Evolutionary conservation across 768 basidiomycete species (phyloP).

Genomic region (Lactarius evosmus): DNA sequence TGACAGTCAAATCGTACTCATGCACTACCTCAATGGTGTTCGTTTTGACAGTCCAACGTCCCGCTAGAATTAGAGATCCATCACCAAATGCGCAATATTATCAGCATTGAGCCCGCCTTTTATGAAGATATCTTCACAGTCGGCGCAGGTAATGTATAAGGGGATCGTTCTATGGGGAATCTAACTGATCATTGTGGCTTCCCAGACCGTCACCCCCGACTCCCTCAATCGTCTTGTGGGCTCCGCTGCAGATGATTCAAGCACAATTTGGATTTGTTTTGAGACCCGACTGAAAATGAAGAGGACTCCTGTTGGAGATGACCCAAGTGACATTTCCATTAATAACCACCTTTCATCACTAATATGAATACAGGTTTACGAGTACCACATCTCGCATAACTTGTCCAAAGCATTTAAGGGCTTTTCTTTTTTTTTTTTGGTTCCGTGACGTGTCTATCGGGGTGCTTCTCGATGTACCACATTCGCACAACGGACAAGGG

Average conservation of each 20-base stretch:
- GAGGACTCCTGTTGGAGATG: constrained; percentile 97
- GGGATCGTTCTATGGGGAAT: neutral
- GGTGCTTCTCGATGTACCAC: constrained; percentile 94
- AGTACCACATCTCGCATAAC: constrained; percentile 94
- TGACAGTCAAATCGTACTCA: constrained; percentile 85
- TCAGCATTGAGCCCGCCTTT: constrained; percentile 94
- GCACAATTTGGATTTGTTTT: constrained; percentile 90
- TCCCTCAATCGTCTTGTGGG: constrained; percentile 92
- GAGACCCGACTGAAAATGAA: constrained; percentile 92
- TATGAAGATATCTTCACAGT: constrained; percentile 98
- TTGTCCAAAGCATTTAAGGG: constrained; percentile 92
- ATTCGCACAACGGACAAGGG: constrained; percentile 95
- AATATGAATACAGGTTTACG: constrained; percentile 56
- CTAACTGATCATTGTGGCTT: constrained; percentile 8
- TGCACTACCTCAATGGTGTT: constrained; percentile 91
- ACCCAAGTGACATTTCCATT: constrained; percentile 57
- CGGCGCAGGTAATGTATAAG: constrained; percentile 86
- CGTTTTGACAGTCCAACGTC: constrained; percentile 95
- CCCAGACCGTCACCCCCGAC: constrained; percentile 81
- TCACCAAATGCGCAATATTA: constrained; percentile 97
- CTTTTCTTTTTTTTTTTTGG: too few species aligned
- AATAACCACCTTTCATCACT: neutral
- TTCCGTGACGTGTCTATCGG: constrained; percentile 92
- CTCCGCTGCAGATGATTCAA: constrained; percentile 78
- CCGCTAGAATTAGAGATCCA: constrained; percentile 93